Evolutionary conservation across 2,329 filamentous ascomycete species (phyloP), one percentile per base, ranked within the genome.

Genomic region (Nannizzia gypsea): DNA sequence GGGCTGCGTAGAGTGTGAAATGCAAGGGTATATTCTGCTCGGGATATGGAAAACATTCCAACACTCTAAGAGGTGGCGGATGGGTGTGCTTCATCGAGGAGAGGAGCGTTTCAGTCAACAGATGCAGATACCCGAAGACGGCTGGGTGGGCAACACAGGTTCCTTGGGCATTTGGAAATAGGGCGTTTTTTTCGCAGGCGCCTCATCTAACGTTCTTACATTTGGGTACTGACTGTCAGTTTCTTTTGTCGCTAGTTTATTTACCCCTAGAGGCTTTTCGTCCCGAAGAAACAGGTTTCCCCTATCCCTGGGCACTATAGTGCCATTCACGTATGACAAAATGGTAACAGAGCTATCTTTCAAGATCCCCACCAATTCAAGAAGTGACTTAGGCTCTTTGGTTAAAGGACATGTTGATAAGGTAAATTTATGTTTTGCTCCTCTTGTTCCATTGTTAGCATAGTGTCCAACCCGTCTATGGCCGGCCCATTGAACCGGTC

Each of bases 31-130:
- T 54, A 54, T 34, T 31, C 24, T 34, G 28, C 26, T 34, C 38
- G 3, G 38, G 17, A 28, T 54, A 54, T 54, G 3, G n/a, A 34
- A 36, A n/a, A 54, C 13, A 9, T 6, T 9, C n/a, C 26, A 24
- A 48, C 56, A 6, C 44, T 40, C 57, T 59, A 50, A 36, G 31
- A 36, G 42, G 57, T 50, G 56, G 20, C 28, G 28, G 57, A 52
- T 56, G 57, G 40, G 40, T 24, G 28, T 31, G 44, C 46, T 58
- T 42, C 58, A 60, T 62, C 61, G 61, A 62, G 61, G 56, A 62
- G 40, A 8, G 50, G 34, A 28, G 4, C 26, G 59, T 60, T 62
- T 59, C 59, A 60, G 42, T 60, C 40, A 56, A 46, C 24, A 44
- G 11, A 50, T 62, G 61, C 61, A 60, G 48, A 31, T 40, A 62